Conservation (phyloP, 306 rosid species). For the Carpinus fangiana region DNA sequence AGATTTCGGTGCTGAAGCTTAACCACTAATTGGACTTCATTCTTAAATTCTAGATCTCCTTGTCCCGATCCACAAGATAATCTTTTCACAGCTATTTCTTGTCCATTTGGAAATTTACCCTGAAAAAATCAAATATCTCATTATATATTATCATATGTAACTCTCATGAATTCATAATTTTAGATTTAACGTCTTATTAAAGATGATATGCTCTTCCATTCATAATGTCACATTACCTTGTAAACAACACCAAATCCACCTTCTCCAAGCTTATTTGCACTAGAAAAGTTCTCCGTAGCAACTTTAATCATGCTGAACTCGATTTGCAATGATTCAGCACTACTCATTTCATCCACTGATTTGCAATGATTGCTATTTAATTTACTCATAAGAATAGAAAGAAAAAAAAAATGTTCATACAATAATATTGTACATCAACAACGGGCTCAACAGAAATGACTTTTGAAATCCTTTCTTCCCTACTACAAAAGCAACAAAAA, state of each 20-base stretch:
- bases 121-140: not conserved
- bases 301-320: constrained; percentile 6
- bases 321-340: constrained; percentile 11
- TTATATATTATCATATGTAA: not conserved
- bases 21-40: constrained; percentile 18
- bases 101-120: not conserved
- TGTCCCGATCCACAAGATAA: constrained; percentile 19
- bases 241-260: constrained; percentile 39
- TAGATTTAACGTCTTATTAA: no score
- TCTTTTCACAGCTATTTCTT: constrained; percentile 25
- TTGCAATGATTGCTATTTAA: not conserved
- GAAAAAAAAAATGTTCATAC: no score
- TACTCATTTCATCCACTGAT: not conserved
- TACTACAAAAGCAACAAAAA: no score
- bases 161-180: no score
- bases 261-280: constrained; percentile 20
- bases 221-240: constrained; percentile 12
- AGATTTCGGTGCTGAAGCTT: constrained; percentile 32
- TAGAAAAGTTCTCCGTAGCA: constrained; percentile 32
- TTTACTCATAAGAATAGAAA: no score
- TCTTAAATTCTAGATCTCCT: constrained; percentile 28
- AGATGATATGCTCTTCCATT: not conserved
- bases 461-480: no score
- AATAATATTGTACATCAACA: no score
- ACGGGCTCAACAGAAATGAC: no score